Base-by-base conservation (phyloP, 2,329 filamentous ascomycete species). In the Domatiomyces globalis region DNA sequence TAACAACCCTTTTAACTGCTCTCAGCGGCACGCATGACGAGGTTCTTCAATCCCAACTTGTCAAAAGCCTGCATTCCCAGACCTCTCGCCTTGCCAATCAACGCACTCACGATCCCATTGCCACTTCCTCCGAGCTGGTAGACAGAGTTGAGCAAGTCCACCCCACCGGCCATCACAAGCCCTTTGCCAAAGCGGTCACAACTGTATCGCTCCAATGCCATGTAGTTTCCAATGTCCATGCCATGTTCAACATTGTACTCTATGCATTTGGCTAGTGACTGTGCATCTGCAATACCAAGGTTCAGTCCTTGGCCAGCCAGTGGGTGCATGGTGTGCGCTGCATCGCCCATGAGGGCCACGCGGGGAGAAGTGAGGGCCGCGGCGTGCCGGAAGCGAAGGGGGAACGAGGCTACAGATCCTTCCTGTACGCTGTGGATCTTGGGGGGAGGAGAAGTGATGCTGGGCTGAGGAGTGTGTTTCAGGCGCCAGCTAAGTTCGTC, bases 251-350 rank as follows among this genome's bases (percentile, higher is more conserved):
- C 82, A 2, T 87, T 85, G 58, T 83, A 83, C 54, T 81, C 80
- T 48, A 98, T 84, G 0, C 81, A 81, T 56, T 75, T 76, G 5
- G 82, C 80, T 0, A 98, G 77, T 49, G 84, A 84, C 61, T 87
- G 82, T 0, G 92, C 85, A 64, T 98, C 92, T 17, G 81, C 88
- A 56, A 96, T 83, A 1, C 92, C 92, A 61, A 94, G 85, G 64
- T 98, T 98, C 12, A 98, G 74, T 1, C 92, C 92, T 67, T 96
- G 92, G 0, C 92, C 92, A 1, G 87, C 92, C 3, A 98, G 81
- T 0, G 92, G 92, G 66, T 98, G 92, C 58, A 95, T 82, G 1
- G 89, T 94, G 66, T 98, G 92, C 6, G 92, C 92, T 1, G 92
- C 92, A 59, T 98, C 92, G 54, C 92, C 92, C 36, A 98, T 80